phyloP scores from a whole-genome alignment of 768 basidiomycete genomes.

The Pisolithus sp. region DNA sequence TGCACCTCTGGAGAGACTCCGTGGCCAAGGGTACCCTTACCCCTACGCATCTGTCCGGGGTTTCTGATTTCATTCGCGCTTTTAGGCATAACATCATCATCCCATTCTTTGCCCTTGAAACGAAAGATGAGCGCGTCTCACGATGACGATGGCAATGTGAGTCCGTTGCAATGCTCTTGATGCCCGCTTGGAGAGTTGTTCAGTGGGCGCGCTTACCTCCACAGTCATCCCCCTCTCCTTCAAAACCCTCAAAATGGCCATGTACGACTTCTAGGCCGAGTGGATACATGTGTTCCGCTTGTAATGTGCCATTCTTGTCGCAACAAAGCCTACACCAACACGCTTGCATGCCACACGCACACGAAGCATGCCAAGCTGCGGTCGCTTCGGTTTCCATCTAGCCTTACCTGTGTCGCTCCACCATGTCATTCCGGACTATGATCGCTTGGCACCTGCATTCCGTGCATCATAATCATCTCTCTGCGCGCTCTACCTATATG shows the following conservation, averaged over 20 bases:
- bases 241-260: slow-evolving; percentile 44
- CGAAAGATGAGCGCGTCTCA: slow-evolving; percentile 35
- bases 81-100: slow-evolving; percentile 6
- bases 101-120: slow-evolving; percentile 40
- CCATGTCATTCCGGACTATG: slow-evolving; percentile 7
- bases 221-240: slow-evolving; percentile 39
- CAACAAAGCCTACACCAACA: slow-evolving; percentile 57
- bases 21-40: not conserved
- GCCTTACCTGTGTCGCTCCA: not conserved
- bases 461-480: slow-evolving; percentile 14
- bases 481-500: slow-evolving; percentile 16
- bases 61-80: slow-evolving; percentile 2
- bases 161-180: slow-evolving; percentile 13
- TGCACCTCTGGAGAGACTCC: slow-evolving; percentile 62
- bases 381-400: slow-evolving; percentile 26
- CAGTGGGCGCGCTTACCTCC: slow-evolving; percentile 11
- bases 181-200: not conserved
- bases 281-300: slow-evolving; percentile 66
- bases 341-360: slow-evolving; percentile 42
- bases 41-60: not conserved
- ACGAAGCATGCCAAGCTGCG: slow-evolving; percentile 66
- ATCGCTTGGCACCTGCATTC: slow-evolving; percentile 5
- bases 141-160: slow-evolving; percentile 36
- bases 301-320: slow-evolving; percentile 60
- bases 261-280: slow-evolving; percentile 38